These are phyloP conservation scores for Asterionellopsis glacialis DNA, from an alignment of 108 stramenopile genomes.

Conservation along the genomic window DNA sequence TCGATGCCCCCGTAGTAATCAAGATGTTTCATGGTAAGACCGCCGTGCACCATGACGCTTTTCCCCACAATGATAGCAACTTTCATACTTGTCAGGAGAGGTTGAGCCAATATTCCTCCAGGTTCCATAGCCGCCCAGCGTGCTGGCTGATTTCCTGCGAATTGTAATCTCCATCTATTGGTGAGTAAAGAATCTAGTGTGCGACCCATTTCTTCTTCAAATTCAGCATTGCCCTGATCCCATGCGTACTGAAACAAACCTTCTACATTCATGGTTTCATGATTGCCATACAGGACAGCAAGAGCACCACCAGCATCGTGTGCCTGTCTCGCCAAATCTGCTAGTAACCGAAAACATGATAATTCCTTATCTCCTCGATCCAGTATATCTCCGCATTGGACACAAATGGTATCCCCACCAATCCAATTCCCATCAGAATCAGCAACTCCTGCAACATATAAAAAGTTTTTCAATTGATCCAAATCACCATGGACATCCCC, in stretches of 20 bases:
- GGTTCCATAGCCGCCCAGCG: conserved; percentile 74
- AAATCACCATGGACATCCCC: conserved; percentile 82
- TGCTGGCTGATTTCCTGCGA: conserved; percentile 63
- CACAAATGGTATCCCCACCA: conserved; percentile 56
- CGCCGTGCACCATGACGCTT: conserved; percentile 78
- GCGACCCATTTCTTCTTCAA: conserved; percentile 26
- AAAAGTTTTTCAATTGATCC: conserved; percentile 36
- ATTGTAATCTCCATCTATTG: conserved; percentile 60
- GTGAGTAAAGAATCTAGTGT: conserved; percentile 11
- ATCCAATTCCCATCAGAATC: conserved; percentile 29
- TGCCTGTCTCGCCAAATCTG: conserved; percentile 57
- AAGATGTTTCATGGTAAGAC: conserved; percentile 59
- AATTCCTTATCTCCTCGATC: conserved; percentile 72
- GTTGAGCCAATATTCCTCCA: conserved; percentile 45
- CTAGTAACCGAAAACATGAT: conserved; percentile 48
- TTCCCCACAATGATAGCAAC: conserved; percentile 59
- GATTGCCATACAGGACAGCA: conserved; percentile 67
- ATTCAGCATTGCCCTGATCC: conserved; percentile 46
- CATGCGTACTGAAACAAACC: conserved; percentile 68
- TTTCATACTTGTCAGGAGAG: conserved; percentile 63
- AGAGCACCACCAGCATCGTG: conserved; percentile 36
- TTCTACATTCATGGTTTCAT: conserved; percentile 68
- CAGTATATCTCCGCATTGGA: conserved; percentile 77
- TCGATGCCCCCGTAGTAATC: conserved; percentile 40
- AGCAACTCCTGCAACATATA: conserved; percentile 18